Conservation (phyloP, 202 grass and related monocot genomes). For the Eragrostis tef region DNA sequence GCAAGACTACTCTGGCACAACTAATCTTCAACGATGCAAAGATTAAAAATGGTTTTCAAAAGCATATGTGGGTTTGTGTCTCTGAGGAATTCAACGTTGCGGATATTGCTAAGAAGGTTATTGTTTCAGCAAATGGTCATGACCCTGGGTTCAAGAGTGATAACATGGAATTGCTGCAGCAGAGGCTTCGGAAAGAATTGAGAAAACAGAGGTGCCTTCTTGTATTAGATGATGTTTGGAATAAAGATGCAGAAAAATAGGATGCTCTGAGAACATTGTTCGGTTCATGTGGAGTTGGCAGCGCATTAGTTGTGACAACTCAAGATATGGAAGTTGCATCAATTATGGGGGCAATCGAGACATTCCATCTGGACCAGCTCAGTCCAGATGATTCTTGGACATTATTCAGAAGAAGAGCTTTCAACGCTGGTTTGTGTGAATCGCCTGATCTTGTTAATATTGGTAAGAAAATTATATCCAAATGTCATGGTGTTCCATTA, state of each 20-base stretch:
- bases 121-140: neutral
- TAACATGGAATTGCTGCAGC: conserved; percentile 28
- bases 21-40: conserved; percentile 20
- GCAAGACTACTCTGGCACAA: conserved; percentile 44
- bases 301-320: conserved; percentile 17
- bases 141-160: neutral
- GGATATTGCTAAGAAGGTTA: neutral
- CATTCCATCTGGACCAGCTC: neutral
- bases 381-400: conserved; percentile 24
- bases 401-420: conserved; percentile 36
- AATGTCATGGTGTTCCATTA: conserved; percentile 9
- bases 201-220: conserved; percentile 32
- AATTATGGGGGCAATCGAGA: neutral
- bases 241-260: conserved; percentile 4
- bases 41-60: conserved; percentile 25
- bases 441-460: conserved; percentile 10
- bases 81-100: conserved; percentile 5
- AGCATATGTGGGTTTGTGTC: conserved; percentile 36
- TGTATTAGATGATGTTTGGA: conserved; percentile 49
- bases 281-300: neutral
- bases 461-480: neutral
- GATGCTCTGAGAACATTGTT: neutral
- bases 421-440: neutral
- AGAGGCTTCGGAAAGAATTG: neutral
- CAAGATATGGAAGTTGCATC: neutral